Base-by-base conservation (phyloP, 2,329 filamentous ascomycete species). In the Zymoseptoria ardabiliae region DNA sequence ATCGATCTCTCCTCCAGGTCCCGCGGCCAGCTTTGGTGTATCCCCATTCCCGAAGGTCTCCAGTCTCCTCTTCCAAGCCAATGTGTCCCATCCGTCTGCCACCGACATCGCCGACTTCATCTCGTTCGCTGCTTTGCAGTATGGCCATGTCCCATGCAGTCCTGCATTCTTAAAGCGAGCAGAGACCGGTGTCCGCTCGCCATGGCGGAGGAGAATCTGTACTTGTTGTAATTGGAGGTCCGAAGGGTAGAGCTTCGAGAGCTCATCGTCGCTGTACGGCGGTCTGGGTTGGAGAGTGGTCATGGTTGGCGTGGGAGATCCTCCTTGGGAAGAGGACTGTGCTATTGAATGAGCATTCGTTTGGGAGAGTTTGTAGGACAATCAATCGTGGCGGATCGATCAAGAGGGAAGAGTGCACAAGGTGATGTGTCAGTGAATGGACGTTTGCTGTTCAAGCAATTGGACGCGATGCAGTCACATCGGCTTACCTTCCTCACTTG, bases 181-280 rank as follows among this genome's bases (percentile, higher is more conserved):
- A 59, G 85, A 89, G 25, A 97, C 89, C 25, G 93, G 93, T 7
- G 88, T 93, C 59, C 93, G 87, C 78, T 88, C 85, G 59, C 72
- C 72, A 62, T 74, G 72, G 21, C 72, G 67, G 19, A 74, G 68
- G n/a, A 86, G 82, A 68, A 97, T 82, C 77, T 99, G 94, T 54
- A 97, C 94, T 61, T 94, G 85, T 72, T 94, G 89, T 41, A 99
- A 84, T 72, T 93, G 83, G 60, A 99, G 81, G 51, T 82, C 79
- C 58, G 85, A 76, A 0, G 94, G 94, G 77, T 97, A 99, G 60
- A 97, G 85, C 69, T 80, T 79, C 50, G 82, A 79, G 54, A 97
- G 84, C 81, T 97, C 92, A 61, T 90, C 86, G 65, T 86, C 78
- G 51, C 87, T 86, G 77, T 97, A 97, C 0, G 90, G 85, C 58